These are phyloP conservation scores for Favolaschia claudopus DNA, from an alignment of 768 basidiomycete genomes.

Conservation along the genomic window DNA sequence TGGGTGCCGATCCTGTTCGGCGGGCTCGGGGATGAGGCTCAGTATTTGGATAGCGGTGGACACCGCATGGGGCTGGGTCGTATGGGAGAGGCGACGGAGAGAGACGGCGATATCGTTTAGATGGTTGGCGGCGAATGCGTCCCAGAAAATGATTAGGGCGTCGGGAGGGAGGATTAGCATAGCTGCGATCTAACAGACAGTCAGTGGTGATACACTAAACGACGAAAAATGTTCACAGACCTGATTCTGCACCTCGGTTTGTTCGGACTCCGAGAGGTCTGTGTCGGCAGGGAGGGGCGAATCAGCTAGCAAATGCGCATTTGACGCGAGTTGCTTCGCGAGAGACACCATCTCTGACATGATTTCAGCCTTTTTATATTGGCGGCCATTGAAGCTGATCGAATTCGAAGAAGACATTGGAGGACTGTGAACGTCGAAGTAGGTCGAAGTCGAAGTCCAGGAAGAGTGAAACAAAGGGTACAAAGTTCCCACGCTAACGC, in stretches of 20 bases:
- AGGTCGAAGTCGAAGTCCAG: no score
- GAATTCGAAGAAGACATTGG: not conserved
- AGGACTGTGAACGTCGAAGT: not conserved
- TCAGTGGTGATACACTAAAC: not conserved
- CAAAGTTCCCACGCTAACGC: no score
- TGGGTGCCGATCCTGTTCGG: constrained; percentile 22
- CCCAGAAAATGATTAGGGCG: constrained; percentile 20
- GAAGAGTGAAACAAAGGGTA: no score
- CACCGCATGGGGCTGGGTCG: constrained; percentile 25
- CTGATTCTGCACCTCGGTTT: constrained; percentile 20
- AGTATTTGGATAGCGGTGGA: constrained; percentile 25
- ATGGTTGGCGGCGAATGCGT: constrained; percentile 25
- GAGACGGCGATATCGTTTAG: constrained; percentile 18
- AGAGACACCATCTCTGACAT: not conserved
- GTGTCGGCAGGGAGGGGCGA: constrained; percentile 14
- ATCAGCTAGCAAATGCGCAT: constrained; percentile 14
- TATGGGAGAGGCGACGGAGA: constrained; percentile 21
- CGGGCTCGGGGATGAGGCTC: constrained; percentile 29
- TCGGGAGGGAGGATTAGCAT: constrained; percentile 19
- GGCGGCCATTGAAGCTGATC: constrained; percentile 14
- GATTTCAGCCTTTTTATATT: constrained; percentile 10
- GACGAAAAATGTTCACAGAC: not conserved
- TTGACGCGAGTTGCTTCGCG: constrained; percentile 9
- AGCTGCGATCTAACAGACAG: constrained; percentile 9
- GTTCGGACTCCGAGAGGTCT: constrained; percentile 13